Evolutionary conservation across 495 filamentous ascomycete genomes (phyloP).

Genomic region (Daldinia caldariorum): DNA sequence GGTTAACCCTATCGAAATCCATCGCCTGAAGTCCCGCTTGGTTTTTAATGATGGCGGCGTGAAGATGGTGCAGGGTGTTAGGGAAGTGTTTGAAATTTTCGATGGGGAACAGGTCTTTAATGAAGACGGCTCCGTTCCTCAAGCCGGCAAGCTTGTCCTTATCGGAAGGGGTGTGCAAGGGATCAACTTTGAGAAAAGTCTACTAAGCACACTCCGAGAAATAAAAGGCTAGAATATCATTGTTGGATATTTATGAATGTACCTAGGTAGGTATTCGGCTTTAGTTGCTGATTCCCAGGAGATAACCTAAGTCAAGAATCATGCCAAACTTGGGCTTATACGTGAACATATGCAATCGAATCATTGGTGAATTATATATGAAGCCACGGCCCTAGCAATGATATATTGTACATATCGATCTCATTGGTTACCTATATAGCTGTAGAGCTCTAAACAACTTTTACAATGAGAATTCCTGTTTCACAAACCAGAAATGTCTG

Average conservation of each 20-base stretch:
- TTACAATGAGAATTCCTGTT: no score
- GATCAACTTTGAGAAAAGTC: constrained; percentile 56
- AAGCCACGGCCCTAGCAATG: no score
- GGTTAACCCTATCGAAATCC: constrained; percentile 70
- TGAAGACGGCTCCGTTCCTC: constrained; percentile 21
- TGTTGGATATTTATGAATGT: constrained; percentile 1
- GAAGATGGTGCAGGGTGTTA: constrained; percentile 88
- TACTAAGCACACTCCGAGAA: constrained; percentile 41
- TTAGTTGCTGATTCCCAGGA: background rate
- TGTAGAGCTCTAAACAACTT: no score
- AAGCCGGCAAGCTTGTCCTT: constrained; percentile 76
- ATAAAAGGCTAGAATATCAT: constrained; percentile 7
- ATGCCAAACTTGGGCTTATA: background rate
- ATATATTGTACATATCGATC: no score
- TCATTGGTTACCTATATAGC: no score
- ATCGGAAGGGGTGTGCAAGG: constrained; percentile 75
- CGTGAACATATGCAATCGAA: no score
- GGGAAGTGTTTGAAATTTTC: constrained; percentile 91
- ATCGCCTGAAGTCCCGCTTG: constrained; percentile 85
- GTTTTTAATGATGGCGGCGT: constrained; percentile 66
- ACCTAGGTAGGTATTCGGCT: background rate
- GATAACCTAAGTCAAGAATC: background rate
- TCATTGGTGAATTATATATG: no score
- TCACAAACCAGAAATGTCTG: no score
- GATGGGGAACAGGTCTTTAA: constrained; percentile 61